These are phyloP conservation scores for Excoecaria agallocha DNA, from an alignment of 345 rosid genomes.

Conservation along the genomic window DNA sequence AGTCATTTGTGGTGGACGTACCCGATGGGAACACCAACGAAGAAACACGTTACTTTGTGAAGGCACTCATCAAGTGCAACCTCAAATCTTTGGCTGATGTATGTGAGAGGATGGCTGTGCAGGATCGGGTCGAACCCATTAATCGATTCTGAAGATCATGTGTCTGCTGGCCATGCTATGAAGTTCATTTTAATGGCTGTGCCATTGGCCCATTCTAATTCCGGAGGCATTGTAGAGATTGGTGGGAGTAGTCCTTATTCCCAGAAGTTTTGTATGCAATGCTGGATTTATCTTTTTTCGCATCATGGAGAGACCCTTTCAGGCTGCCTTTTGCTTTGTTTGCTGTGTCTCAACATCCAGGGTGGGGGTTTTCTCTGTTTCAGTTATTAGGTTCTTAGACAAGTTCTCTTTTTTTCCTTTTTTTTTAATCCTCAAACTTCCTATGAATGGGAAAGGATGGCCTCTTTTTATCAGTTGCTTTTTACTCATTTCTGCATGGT, in stretches of 20 bases:
- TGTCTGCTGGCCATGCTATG: neutral
- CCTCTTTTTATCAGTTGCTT: neutral
- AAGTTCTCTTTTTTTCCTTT: neutral
- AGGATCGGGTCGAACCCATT: slow-evolving; percentile 39
- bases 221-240: slow-evolving; percentile 15
- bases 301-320: slow-evolving; percentile 8
- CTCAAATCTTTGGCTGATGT: slow-evolving; percentile 82
- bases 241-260: slow-evolving; percentile 16
- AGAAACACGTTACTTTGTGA: slow-evolving; percentile 86
- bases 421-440: neutral
- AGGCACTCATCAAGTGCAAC: slow-evolving; percentile 80
- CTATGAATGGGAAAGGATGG: slow-evolving; percentile 14
- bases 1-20: slow-evolving; percentile 89
- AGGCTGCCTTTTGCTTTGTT: slow-evolving; percentile 15
- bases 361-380: slow-evolving; percentile 14
- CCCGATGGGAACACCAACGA: slow-evolving; percentile 93
- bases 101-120: slow-evolving; percentile 86
- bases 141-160: slow-evolving; percentile 21
- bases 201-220: neutral
- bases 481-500: slow-evolving; percentile 21
- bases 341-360: slow-evolving; percentile 7
- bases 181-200: neutral
- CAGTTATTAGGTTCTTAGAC: slow-evolving; percentile 14
- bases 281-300: slow-evolving; percentile 18
- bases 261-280: slow-evolving; percentile 35